Evolutionary conservation across 164 flowering plant genomes (phyloP), one percentile per base, ranked within the genome.

Genomic region (Berberis vulgaris): DNA sequence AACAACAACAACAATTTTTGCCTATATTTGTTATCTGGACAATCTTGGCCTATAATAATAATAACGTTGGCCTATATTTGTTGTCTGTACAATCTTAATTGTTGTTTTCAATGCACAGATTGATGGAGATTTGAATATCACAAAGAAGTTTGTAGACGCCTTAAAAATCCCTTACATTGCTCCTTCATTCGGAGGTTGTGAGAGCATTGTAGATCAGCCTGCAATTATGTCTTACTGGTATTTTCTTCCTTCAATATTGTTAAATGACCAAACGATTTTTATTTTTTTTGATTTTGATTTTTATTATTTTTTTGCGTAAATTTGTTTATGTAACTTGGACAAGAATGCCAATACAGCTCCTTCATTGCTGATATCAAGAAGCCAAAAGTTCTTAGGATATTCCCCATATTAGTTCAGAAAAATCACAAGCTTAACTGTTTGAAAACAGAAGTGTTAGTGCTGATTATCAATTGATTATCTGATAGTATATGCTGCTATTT

Each of bases 201-300:
- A 91, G 79, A 95, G 99, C 86, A 86, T 95, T 76, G 97, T 95
- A 57, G 94, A 86, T 59, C 99, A 83, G 76, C 99, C 97, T 12
- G 90, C 97, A 2, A 81, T 95, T 46, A 91, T 95, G 99, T 95
- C 99, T 57, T 95, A 91, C 79, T 94, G 97, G 99, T 91, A 80
- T 41, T 49, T 39, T 11, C 41, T 63, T 11, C 11, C 44, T 53
- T 46, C 7, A 1, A n/a, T 56, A 47, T 9, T 4, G 3, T 56
- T 55, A 2, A 39, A 1, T 5, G 39, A 43, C 1, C 10, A 1
- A 0, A 38, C 0, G 26, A 44, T 42, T 46, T 5, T 42, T 3
- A 41, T 9, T 52, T 4, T 41, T 2, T 44, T 10, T 53, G 0
- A 26, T 26, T 26, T 26, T 26, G 26, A 43, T 38, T 42, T 46